phyloP scores from a whole-genome alignment of 1,139 yeast species.

The Geotrichum phurueaensis region DNA sequence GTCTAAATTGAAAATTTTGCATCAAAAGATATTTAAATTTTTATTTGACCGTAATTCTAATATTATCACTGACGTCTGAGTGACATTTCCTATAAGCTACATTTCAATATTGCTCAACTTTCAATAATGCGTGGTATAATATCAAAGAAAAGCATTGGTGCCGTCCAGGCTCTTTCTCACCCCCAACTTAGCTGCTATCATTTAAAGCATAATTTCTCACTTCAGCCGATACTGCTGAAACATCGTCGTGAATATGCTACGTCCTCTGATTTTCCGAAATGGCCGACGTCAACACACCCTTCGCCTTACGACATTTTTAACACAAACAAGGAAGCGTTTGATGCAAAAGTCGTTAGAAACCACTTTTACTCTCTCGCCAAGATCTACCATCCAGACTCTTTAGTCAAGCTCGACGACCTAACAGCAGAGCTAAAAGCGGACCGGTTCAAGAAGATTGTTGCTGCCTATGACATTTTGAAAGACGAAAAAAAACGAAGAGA shows the following conservation, averaged over 20 bases:
- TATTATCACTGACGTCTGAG: no score
- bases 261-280: constrained; percentile 30
- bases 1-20: no score
- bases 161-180: neutral
- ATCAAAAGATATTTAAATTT: no score
- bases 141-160: neutral
- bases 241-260: neutral
- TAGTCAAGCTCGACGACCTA: constrained; percentile 16
- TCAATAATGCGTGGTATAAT: neutral
- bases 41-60: no score
- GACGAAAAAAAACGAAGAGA: constrained; percentile 46
- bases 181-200: neutral
- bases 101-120: neutral
- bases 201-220: neutral
- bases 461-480: constrained; percentile 66
- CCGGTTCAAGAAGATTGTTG: constrained; percentile 63
- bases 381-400: constrained; percentile 79
- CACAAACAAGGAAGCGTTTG: constrained; percentile 37
- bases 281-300: constrained; percentile 60
- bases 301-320: constrained; percentile 72
- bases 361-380: constrained; percentile 64
- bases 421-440: constrained; percentile 29
- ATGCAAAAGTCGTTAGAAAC: constrained; percentile 43
- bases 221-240: constrained; percentile 2
- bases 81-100: no score